Percentiles rank a stretch among this genome's conserved stretches.
phyloP scores from a whole-genome alignment of 768 basidiomycete genomes.

The Hypsizygus marmoreus region DNA sequence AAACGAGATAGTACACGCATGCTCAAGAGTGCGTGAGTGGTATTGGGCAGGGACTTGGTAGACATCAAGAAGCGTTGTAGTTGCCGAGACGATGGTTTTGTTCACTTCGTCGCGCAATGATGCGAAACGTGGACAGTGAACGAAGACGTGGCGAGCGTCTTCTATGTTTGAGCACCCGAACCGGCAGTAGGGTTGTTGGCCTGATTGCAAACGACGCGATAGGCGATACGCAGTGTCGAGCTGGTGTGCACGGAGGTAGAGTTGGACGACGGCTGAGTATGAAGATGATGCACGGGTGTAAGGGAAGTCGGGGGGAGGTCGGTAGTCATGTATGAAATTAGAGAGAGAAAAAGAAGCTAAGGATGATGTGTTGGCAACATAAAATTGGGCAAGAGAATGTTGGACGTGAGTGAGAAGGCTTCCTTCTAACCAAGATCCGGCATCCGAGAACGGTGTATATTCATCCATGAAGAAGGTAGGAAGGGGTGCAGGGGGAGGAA shows the following conservation, averaged over 20 bases:
- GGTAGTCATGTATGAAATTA: neutral
- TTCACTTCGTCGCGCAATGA: neutral
- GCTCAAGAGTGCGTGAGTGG: no score
- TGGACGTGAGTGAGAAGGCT: no score
- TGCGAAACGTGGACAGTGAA: neutral
- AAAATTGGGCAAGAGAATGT: no score
- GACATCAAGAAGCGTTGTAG: no score
- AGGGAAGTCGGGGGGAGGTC: neutral
- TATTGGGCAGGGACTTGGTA: no score
- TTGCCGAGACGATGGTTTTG: no score
- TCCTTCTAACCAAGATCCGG: neutral
- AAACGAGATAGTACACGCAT: no score
- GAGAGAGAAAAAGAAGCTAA: neutral
- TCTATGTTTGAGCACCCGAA: neutral
- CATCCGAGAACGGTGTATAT: neutral
- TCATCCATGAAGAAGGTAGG: neutral
- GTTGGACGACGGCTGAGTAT: constrained; percentile 4
- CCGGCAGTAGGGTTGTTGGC: neutral
- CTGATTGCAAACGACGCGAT: neutral
- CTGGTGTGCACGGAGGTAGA: neutral
- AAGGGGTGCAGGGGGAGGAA: neutral
- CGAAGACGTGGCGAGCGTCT: constrained; percentile 1
- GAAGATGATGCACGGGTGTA: neutral
- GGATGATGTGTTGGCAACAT: no score
- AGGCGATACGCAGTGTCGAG: neutral